Evolutionary conservation across 805 yeast genomes (phyloP).

Genomic region (Metschnikowia gelsemii): DNA sequence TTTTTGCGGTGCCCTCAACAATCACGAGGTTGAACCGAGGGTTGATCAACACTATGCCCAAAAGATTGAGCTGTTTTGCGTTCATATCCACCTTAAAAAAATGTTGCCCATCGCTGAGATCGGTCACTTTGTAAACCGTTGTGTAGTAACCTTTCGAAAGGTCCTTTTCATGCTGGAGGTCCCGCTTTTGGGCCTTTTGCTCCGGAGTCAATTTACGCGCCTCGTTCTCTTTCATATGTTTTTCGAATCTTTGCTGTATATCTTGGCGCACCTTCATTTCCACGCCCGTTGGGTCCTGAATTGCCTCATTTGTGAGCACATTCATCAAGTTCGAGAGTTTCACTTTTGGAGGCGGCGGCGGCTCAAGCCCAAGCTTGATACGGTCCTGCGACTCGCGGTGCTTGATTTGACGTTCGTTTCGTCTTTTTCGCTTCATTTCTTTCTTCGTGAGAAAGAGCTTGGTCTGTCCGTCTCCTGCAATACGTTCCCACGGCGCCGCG

Average conservation of each 20-base stretch:
- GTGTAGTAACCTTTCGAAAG: constrained; percentile 51
- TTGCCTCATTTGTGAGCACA: constrained; percentile 80
- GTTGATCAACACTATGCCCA: constrained; percentile 58
- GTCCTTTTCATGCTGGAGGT: constrained; percentile 47
- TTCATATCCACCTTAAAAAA: constrained; percentile 73
- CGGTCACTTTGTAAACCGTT: constrained; percentile 57
- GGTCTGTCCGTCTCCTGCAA: constrained; percentile 27
- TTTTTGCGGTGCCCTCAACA: constrained; percentile 70
- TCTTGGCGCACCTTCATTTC: constrained; percentile 71
- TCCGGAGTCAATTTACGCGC: constrained; percentile 62
- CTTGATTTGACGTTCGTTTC: constrained; percentile 60
- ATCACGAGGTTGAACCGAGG: constrained; percentile 56
- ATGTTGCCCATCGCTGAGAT: constrained; percentile 62
- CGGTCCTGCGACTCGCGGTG: constrained; percentile 74
- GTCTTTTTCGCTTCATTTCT: constrained; percentile 72
- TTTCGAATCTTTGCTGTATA: constrained; percentile 55
- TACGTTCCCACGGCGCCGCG: constrained; percentile 54
- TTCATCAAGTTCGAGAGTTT: constrained; percentile 81
- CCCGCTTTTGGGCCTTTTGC: constrained; percentile 50
- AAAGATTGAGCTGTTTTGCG: constrained; percentile 67
- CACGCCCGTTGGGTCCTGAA: constrained; percentile 83
- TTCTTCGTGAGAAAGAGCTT: constrained; percentile 68
- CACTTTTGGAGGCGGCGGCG: constrained; percentile 89
- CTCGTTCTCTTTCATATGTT: constrained; percentile 62
- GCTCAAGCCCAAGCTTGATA: constrained; percentile 75